Evolutionary conservation across 129 eudicot genomes (phyloP).

Genomic region (Chrysanthemum makinoi): DNA sequence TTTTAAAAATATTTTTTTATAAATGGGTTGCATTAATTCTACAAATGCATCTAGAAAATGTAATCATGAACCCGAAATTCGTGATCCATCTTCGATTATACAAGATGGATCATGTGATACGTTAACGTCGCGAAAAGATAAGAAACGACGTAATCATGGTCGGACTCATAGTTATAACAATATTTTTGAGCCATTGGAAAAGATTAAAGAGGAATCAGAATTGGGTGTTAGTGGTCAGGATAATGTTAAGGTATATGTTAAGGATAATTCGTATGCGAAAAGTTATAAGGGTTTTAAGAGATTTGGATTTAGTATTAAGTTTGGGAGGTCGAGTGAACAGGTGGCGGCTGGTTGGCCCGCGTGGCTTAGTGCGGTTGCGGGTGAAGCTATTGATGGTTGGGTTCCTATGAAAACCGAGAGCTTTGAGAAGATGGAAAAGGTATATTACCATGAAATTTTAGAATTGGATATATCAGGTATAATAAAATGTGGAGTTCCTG

Average conservation of each 20-base stretch:
- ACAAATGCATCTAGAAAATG: slow-evolving; percentile 23
- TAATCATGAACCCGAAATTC: background rate
- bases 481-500: too few relatives aligned
- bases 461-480: too few relatives aligned
- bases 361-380: slow-evolving; percentile 69
- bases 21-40: slow-evolving; percentile 79
- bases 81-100: slow-evolving; percentile 5
- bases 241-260: background rate
- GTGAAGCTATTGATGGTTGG: slow-evolving; percentile 79
- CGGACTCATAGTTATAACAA: background rate
- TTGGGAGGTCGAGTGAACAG: slow-evolving; percentile 43
- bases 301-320: slow-evolving; percentile 29
- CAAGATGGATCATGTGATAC: slow-evolving; percentile 14
- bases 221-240: background rate
- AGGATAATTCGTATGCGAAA: slow-evolving; percentile 6
- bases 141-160: background rate
- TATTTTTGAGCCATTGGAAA: slow-evolving; percentile 32
- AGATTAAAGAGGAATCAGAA: slow-evolving; percentile 44
- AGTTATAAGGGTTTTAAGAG: slow-evolving; percentile 19
- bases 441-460: background rate
- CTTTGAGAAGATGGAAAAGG: slow-evolving; percentile 74
- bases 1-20: background rate
- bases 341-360: slow-evolving; percentile 79
- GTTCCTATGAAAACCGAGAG: slow-evolving; percentile 57
- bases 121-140: slow-evolving; percentile 19